Percentiles rank a stretch among this genome's conserved stretches.
Conservation (phyloP, 139 green algal species). For the Tetradesmus obliquus region DNA sequence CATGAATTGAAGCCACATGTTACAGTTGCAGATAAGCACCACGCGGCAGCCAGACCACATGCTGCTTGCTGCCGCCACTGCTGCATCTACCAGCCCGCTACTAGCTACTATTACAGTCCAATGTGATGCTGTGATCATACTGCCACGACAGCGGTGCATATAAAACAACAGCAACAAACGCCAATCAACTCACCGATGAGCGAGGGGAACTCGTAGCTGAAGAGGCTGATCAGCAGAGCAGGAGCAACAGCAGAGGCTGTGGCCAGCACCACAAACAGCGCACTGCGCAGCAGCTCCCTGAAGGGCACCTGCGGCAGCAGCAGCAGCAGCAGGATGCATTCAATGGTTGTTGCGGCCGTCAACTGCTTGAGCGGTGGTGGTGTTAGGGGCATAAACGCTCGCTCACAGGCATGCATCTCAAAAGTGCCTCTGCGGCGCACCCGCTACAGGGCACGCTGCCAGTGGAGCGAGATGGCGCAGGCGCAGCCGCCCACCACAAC, state of each 20-base stretch:
- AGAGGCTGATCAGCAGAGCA: slow-evolving; percentile 34
- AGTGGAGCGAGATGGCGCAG: too few relatives aligned
- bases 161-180: not conserved
- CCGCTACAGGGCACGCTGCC: too few relatives aligned
- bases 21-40: too few relatives aligned
- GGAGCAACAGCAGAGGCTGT: not conserved
- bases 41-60: too few relatives aligned
- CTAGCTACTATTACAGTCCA: too few relatives aligned
- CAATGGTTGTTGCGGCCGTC: not conserved
- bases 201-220: slow-evolving; percentile 49
- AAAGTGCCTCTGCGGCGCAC: too few relatives aligned
- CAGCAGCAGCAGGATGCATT: not conserved
- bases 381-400: not conserved
- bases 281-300: slow-evolving; percentile 41
- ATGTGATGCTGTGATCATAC: too few relatives aligned
- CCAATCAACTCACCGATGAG: slow-evolving; percentile 40
- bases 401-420: too few relatives aligned
- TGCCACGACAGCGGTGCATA: too few relatives aligned
- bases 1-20: too few relatives aligned
- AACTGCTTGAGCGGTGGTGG: not conserved
- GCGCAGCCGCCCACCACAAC: too few relatives aligned
- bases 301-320: slow-evolving; percentile 14
- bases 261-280: slow-evolving; percentile 29
- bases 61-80: not conserved
- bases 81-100: not conserved